Base-by-base conservation (phyloP, 2,329 filamentous ascomycete genomes). In the Penicillium sp. region DNA sequence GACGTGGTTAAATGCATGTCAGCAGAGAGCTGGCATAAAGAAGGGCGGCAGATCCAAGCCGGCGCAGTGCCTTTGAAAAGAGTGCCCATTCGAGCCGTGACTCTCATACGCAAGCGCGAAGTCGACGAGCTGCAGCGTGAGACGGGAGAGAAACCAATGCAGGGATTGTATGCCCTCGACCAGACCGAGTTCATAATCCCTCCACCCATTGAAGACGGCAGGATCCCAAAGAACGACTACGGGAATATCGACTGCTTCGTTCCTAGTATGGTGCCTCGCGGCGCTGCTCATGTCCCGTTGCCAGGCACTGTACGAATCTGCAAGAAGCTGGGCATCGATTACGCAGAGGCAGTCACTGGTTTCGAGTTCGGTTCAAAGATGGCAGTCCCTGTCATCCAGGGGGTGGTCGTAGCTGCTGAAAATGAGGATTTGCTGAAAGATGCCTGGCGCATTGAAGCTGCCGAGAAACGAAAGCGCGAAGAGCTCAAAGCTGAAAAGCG, bases 151-250 rank as follows among this genome's bases (percentile, higher is more conserved):
- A 95, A 95, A 69, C 83, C 88, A 4, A 79, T 90, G 52, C 93
- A 98, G 66, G 91, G 90, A 0, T 73, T 98, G 0, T 98, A 89
- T 69, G 84, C 87, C 46, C 75, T 80, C 49, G 84, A 87, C 7
- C 93, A 98, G 70, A 98, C 93, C 0, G 88, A 95, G 47, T 96
- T 89, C 84, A 97, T 97, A 66, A 92, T 96, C 48, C 92, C 92
- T 1, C 81, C 86, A 1, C 90, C 91, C 0, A 95, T 96, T 48
- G 70, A 82, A 52, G 81, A 95, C 61, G 92, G 92, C 0, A 72
- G 87, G 12, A 96, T 97, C 52, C 93, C 93, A 0, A 95, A 93
- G 69, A 98, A 98, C 61, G 83, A 84, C 31, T 98, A 92, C 61
- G 92, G 92, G 7, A 98, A 98, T 59, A 97, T 98, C 54, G 93